A percentile compares a stretch with the other conserved stretches of the same genome.
These are phyloP conservation scores for Decorospora gaudefroyi DNA, from an alignment of 2,329 filamentous ascomycete genomes.

Conservation along the genomic window DNA sequence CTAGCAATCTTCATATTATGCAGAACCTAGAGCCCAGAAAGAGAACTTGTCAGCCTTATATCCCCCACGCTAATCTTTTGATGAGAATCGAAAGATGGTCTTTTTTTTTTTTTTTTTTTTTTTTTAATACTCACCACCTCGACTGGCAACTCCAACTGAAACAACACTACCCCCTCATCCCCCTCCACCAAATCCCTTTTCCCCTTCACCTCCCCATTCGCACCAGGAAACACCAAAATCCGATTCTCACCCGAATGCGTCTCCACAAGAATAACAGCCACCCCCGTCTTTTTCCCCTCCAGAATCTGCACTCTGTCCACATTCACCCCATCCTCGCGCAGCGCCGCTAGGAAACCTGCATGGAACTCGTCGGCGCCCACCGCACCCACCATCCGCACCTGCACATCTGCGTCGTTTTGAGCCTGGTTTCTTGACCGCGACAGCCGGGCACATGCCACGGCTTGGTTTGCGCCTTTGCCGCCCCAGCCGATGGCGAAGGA, in stretches of 20 bases:
- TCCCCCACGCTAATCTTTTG: too few relatives aligned
- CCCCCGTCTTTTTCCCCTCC: slow-evolving; percentile 53
- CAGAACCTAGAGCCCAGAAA: slow-evolving; percentile 29
- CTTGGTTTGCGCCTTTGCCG: slow-evolving; percentile 96
- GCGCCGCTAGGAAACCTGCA: slow-evolving; percentile 46
- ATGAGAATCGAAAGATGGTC: too few relatives aligned
- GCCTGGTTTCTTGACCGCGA: slow-evolving; percentile 59
- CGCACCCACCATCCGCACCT: slow-evolving; percentile 56
- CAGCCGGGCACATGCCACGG: slow-evolving; percentile 82
- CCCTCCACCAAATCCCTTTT: slow-evolving; percentile 48
- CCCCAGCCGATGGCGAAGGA: slow-evolving; percentile 81
- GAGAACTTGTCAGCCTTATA: background rate
- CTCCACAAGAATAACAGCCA: slow-evolving; percentile 57
- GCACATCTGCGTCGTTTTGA: slow-evolving; percentile 39
- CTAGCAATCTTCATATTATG: slow-evolving; percentile 46
- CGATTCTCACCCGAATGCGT: slow-evolving; percentile 55
- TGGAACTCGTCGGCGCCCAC: slow-evolving; percentile 55
- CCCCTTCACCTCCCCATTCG: slow-evolving; percentile 50
- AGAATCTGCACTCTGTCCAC: slow-evolving; percentile 48
- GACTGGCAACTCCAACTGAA: slow-evolving; percentile 55
- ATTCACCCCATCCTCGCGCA: slow-evolving; percentile 53
- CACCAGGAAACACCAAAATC: slow-evolving; percentile 55
- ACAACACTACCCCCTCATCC: slow-evolving; percentile 51
- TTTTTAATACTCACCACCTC: slow-evolving; percentile 47
- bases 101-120: too few relatives aligned